Conservation (phyloP, 2,329 filamentous ascomycete species). For the Scytalidium sp. region DNA sequence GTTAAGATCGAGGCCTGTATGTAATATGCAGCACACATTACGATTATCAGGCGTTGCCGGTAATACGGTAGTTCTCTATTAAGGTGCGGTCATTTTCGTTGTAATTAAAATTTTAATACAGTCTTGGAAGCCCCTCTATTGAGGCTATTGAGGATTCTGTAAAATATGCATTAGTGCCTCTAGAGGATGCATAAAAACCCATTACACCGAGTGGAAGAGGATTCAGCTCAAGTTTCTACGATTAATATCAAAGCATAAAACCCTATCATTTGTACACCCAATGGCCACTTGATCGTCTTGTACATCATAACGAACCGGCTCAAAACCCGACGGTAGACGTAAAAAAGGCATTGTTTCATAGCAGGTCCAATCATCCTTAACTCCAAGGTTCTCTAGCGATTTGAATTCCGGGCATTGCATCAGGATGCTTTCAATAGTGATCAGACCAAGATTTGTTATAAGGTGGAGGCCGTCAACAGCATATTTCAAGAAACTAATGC, state of each 20-base stretch:
- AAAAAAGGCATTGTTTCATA: constrained; percentile 13
- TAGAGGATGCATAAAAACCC: too few species aligned
- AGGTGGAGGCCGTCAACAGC: constrained; percentile 10
- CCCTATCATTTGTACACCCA: constrained; percentile 13
- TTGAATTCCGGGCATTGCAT: constrained; percentile 8
- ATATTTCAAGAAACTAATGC: constrained; percentile 10
- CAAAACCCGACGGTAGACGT: constrained; percentile 10
- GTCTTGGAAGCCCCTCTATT: too few species aligned
- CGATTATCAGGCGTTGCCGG: too few species aligned
- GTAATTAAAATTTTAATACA: too few species aligned
- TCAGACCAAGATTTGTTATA: constrained; percentile 12
- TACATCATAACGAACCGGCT: constrained; percentile 10
- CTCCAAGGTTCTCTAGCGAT: constrained; percentile 10
- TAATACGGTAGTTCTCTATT: too few species aligned
- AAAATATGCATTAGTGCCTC: too few species aligned
- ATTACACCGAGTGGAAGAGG: too few species aligned
- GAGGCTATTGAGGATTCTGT: too few species aligned
- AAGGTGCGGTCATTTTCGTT: too few species aligned
- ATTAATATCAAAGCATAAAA: constrained; percentile 18
- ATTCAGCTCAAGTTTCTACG: constrained; percentile 13
- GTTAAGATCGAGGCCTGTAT: too few species aligned
- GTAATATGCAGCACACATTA: too few species aligned
- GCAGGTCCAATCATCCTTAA: constrained; percentile 13
- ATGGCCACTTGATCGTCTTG: constrained; percentile 14
- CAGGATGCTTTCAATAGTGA: constrained; percentile 10